phyloP scores from a whole-genome alignment of 108 stramenopile genomes.

The Nannochloropsis granulata region DNA sequence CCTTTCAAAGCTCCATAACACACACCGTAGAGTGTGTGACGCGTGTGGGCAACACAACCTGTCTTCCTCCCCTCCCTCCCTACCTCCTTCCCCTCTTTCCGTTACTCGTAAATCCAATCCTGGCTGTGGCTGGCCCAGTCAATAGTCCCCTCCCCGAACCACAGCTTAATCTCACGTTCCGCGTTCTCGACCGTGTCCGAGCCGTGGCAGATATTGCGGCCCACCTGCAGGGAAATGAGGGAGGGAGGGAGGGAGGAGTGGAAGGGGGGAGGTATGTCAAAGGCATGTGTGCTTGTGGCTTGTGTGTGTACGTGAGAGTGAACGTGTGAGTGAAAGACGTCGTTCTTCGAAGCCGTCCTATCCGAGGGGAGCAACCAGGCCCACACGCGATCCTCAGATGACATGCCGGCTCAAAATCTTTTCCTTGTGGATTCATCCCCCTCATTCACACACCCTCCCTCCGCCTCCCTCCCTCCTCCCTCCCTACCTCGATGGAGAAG shows the following conservation, averaged over 20 bases:
- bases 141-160: constrained; percentile 77
- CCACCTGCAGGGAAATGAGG: constrained; percentile 5
- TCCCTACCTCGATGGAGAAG: constrained; percentile 72
- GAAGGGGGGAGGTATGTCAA: neutral
- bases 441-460: constrained; percentile 70
- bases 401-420: neutral
- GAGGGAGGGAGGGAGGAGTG: neutral
- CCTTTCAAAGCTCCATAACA: too few relatives aligned
- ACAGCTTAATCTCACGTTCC: constrained; percentile 79
- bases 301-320: neutral
- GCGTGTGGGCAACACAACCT: too few relatives aligned
- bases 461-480: neutral
- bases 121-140: constrained; percentile 22
- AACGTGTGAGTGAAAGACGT: neutral
- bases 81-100: neutral
- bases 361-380: neutral
- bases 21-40: too few relatives aligned
- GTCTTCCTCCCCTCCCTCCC: neutral
- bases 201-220: constrained; percentile 69
- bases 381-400: neutral
- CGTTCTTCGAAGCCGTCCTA: neutral
- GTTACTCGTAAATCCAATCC: constrained; percentile 34
- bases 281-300: neutral
- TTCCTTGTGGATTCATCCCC: constrained; percentile 21
- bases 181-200: constrained; percentile 88